Evolutionary conservation across 371 early-diverging fungal genomes (phyloP).

Genomic region (Mortierella sp.): DNA sequence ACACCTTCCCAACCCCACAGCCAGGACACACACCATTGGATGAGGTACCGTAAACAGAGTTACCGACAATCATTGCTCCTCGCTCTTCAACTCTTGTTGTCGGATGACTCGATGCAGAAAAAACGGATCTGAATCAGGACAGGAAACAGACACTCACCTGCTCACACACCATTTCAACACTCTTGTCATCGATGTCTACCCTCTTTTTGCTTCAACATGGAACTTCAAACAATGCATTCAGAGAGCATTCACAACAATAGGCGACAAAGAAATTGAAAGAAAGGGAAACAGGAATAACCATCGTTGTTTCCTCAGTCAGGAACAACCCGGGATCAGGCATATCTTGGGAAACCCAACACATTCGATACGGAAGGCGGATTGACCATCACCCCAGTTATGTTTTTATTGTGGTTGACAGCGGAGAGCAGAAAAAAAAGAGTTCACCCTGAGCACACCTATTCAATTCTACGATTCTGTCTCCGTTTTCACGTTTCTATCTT

Average conservation of each 20-base stretch:
- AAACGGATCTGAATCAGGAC: not conserved
- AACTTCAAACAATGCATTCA: not conserved
- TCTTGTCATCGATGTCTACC: not conserved
- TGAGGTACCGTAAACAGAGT: conserved; percentile 28
- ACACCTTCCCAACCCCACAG: conserved; percentile 58
- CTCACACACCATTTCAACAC: not conserved
- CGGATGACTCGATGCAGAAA: not conserved
- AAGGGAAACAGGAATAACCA: too few relatives aligned
- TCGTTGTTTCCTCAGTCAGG: not conserved
- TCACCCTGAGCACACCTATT: not conserved
- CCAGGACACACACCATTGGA: conserved; percentile 59
- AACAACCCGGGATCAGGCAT: conserved; percentile 5
- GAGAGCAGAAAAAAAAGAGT: not conserved
- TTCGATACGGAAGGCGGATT: conserved; percentile 5
- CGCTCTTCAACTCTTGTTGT: not conserved
- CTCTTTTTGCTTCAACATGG: not conserved
- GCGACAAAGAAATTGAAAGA: not conserved
- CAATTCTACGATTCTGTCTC: too few relatives aligned
- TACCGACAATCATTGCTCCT: not conserved
- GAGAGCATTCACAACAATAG: not conserved
- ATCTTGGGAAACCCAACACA: conserved; percentile 3
- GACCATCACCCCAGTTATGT: conserved; percentile 1
- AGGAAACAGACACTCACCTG: not conserved
- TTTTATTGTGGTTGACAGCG: not conserved
- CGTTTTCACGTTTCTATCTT: not conserved